These are phyloP conservation scores for Aureobasidium namibiae DNA, from an alignment of 2,329 filamentous ascomycete genomes.

Conservation along the genomic window DNA sequence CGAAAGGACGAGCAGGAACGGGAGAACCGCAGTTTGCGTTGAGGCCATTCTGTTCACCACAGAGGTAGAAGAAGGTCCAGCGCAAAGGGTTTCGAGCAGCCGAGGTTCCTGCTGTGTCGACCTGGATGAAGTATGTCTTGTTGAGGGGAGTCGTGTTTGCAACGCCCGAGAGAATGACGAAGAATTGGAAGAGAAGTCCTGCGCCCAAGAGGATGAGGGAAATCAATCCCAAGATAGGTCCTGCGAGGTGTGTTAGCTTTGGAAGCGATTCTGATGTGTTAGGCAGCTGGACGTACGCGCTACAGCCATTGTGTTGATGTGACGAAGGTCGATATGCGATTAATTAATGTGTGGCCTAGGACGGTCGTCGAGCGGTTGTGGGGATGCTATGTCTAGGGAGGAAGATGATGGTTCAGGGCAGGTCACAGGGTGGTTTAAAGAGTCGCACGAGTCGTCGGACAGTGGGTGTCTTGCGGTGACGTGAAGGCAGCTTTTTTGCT, in stretches of 20 bases:
- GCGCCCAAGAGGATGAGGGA: slow-evolving; percentile 56
- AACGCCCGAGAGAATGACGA: slow-evolving; percentile 54
- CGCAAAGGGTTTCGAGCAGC: slow-evolving; percentile 54
- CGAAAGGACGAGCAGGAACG: slow-evolving; percentile 59
- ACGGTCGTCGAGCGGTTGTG: neutral
- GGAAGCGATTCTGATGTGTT: slow-evolving; percentile 34
- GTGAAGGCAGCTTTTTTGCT: neutral
- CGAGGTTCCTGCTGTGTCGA: slow-evolving; percentile 60
- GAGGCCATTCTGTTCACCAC: slow-evolving; percentile 50
- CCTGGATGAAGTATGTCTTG: slow-evolving; percentile 77
- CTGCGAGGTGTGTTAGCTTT: neutral
- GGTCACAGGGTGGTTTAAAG: slow-evolving; percentile 9
- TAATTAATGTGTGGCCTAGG: slow-evolving; percentile 1
- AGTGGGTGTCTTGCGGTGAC: neutral
- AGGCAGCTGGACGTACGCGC: slow-evolving; percentile 11
- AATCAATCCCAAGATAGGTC: slow-evolving; percentile 43
- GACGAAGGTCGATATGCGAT: neutral
- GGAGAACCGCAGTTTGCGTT: slow-evolving; percentile 54
- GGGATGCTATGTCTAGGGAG: neutral
- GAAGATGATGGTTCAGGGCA: neutral
- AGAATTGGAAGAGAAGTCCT: slow-evolving; percentile 55
- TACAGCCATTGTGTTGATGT: slow-evolving; percentile 14
- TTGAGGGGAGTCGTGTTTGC: slow-evolving; percentile 52
- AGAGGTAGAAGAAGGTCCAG: slow-evolving; percentile 89
- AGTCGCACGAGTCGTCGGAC: neutral